Conservation (phyloP, 2,329 filamentous ascomycete species). For the Trichoderma sp. region DNA sequence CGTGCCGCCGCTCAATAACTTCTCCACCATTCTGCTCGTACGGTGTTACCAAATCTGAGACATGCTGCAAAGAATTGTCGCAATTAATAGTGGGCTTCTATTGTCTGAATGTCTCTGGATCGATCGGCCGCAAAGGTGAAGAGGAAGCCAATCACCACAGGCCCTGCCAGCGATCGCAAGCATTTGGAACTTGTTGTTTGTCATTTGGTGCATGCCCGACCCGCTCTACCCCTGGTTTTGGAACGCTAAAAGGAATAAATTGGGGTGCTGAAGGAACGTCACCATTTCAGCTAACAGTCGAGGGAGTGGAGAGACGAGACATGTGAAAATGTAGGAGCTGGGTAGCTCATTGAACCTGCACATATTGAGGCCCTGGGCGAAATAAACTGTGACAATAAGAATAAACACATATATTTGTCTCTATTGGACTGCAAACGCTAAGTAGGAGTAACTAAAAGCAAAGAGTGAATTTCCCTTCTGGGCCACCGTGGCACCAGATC, state of each 20-base stretch:
- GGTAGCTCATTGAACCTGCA: too few species aligned
- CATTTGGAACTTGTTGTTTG: not conserved
- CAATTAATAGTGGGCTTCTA: not conserved
- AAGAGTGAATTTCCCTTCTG: not conserved
- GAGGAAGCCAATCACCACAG: not conserved
- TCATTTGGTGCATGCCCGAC: not conserved
- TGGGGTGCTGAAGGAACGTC: not conserved
- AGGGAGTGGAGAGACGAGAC: not conserved
- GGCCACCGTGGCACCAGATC: not conserved
- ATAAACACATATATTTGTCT: not conserved
- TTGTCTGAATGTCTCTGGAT: not conserved
- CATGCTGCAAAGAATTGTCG: not conserved
- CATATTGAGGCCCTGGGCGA: not conserved
- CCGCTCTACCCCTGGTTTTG: not conserved
- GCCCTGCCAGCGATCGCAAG: not conserved
- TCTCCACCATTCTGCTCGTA: not conserved
- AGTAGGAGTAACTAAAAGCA: not conserved
- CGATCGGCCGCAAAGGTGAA: not conserved
- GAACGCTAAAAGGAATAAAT: not conserved
- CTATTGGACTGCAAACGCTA: not conserved
- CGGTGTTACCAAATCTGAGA: not conserved
- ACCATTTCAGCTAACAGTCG: not conserved
- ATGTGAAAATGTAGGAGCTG: not conserved
- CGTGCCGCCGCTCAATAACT: not conserved
- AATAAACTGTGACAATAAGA: not conserved